Conservation (phyloP, 768 basidiomycete genomes). For the Scleroderma bovista region DNA sequence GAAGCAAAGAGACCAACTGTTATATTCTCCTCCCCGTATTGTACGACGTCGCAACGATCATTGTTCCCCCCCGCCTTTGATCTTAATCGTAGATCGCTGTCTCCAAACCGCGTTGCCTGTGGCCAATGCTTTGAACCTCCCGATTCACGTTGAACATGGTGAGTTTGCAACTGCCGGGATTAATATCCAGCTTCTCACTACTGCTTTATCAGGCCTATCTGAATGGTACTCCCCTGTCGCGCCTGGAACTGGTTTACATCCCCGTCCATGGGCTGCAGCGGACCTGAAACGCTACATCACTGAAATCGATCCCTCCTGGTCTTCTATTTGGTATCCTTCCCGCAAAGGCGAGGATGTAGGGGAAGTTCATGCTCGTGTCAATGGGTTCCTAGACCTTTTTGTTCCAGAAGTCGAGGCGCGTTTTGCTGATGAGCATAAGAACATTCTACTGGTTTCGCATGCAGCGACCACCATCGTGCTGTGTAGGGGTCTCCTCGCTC, state of each 20-base stretch:
- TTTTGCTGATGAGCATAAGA: conserved; percentile 39
- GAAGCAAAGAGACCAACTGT: conserved; percentile 64
- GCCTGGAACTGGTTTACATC: conserved; percentile 67
- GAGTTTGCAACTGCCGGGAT: background rate
- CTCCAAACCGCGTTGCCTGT: conserved; percentile 71
- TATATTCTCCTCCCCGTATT: conserved; percentile 83
- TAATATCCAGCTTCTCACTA: background rate
- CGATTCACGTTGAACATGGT: conserved; percentile 81
- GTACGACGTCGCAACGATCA: conserved; percentile 33
- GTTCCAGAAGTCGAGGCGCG: conserved; percentile 44
- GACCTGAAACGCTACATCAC: conserved; percentile 52
- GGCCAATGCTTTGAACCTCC: conserved; percentile 54
- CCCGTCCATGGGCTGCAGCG: conserved; percentile 57
- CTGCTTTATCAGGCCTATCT: conserved; percentile 43
- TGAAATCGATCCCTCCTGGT: conserved; percentile 52
- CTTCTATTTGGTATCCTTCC: conserved; percentile 60
- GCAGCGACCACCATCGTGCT: conserved; percentile 72
- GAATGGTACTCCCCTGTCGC: conserved; percentile 78
- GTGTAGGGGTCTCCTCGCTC: conserved; percentile 50
- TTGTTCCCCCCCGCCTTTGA: background rate
- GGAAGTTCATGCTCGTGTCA: conserved; percentile 55
- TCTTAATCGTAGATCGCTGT: conserved; percentile 61
- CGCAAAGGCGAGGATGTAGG: conserved; percentile 68
- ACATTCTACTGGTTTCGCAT: conserved; percentile 64
- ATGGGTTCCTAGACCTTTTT: conserved; percentile 47